Conservation (phyloP, 495 filamentous ascomycete genomes). For the Penicillium bovifimosum region DNA sequence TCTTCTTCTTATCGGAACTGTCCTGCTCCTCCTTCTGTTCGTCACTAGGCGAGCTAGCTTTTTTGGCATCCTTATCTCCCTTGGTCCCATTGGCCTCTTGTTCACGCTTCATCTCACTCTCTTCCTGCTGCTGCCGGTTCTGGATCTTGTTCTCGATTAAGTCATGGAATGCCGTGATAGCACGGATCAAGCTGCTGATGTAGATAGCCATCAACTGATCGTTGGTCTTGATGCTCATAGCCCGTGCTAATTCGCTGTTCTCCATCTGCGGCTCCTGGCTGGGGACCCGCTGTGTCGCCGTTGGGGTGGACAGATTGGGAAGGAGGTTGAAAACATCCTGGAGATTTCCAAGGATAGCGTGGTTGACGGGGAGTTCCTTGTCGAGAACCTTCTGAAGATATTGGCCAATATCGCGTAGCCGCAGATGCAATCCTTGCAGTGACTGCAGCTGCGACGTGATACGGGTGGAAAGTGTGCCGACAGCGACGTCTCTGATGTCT, state of each 20-base stretch:
- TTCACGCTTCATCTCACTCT: slow-evolving; percentile 80
- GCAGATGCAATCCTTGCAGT: slow-evolving; percentile 90
- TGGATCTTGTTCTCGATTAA: slow-evolving; percentile 99
- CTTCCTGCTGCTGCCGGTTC: slow-evolving; percentile 94
- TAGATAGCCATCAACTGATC: slow-evolving; percentile 99
- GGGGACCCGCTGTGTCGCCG: slow-evolving; percentile 43
- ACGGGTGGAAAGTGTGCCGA: slow-evolving; percentile 95
- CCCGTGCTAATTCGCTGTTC: slow-evolving; percentile 79
- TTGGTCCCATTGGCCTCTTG: slow-evolving; percentile 53
- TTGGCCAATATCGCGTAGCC: slow-evolving; percentile 88
- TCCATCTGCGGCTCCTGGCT: slow-evolving; percentile 48
- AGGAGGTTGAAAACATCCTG: slow-evolving; percentile 99
- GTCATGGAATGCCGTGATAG: slow-evolving; percentile 98
- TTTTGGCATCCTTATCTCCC: slow-evolving; percentile 61
- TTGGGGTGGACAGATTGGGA: slow-evolving; percentile 88
- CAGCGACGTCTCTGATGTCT: slow-evolving; percentile 95
- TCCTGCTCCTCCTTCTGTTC: slow-evolving; percentile 65
- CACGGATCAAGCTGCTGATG: slow-evolving; percentile 88
- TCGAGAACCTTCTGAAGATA: slow-evolving; percentile 96
- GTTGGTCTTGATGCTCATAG: slow-evolving; percentile 98
- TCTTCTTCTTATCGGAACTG: slow-evolving; percentile 58
- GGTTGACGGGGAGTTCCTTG: slow-evolving; percentile 88
- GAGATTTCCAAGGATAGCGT: slow-evolving; percentile 93
- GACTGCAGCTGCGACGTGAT: slow-evolving; percentile 98
- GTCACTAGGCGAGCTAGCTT: slow-evolving; percentile 52